A percentile compares a stretch with the other conserved stretches of the same genome.
Evolutionary conservation across 139 green algal species (phyloP).

Genomic region (Mesostigma viride): DNA sequence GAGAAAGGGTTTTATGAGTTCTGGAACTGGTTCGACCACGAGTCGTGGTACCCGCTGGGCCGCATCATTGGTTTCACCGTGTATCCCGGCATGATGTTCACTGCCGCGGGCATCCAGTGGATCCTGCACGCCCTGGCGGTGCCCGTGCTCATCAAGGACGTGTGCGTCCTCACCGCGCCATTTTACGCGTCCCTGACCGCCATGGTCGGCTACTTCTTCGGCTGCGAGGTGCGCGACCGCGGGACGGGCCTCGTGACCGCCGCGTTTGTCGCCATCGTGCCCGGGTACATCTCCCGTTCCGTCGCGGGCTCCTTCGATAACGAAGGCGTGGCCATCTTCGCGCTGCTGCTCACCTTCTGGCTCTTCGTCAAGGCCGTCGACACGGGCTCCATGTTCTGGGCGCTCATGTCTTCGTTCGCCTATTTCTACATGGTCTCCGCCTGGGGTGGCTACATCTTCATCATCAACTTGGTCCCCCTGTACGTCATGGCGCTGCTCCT

Average conservation of each 20-base stretch:
- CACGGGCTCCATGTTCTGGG: constrained; percentile 29
- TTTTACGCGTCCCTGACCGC: constrained; percentile 46
- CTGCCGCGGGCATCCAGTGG: constrained; percentile 36
- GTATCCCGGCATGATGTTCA: constrained; percentile 62
- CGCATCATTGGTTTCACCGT: constrained; percentile 61
- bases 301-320: constrained; percentile 59
- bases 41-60: constrained; percentile 60
- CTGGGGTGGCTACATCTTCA: constrained; percentile 96
- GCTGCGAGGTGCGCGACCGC: constrained; percentile 39
- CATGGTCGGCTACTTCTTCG: constrained; percentile 52
- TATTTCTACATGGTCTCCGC: constrained; percentile 58
- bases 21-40: constrained; percentile 63
- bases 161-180: constrained; percentile 49
- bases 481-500: constrained; percentile 72
- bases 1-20: constrained; percentile 52
- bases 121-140: constrained; percentile 47
- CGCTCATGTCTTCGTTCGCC: constrained; percentile 34
- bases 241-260: constrained; percentile 34
- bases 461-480: constrained; percentile 94
- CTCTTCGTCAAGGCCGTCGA: constrained; percentile 42
- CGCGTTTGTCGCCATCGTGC: constrained; percentile 45
- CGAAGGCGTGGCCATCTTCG: constrained; percentile 86
- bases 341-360: constrained; percentile 56
- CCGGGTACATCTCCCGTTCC: constrained; percentile 56
- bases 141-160: constrained; percentile 39